Base-by-base conservation (phyloP, 495 filamentous ascomycete genomes). In the Aspergillus mulundensis region DNA sequence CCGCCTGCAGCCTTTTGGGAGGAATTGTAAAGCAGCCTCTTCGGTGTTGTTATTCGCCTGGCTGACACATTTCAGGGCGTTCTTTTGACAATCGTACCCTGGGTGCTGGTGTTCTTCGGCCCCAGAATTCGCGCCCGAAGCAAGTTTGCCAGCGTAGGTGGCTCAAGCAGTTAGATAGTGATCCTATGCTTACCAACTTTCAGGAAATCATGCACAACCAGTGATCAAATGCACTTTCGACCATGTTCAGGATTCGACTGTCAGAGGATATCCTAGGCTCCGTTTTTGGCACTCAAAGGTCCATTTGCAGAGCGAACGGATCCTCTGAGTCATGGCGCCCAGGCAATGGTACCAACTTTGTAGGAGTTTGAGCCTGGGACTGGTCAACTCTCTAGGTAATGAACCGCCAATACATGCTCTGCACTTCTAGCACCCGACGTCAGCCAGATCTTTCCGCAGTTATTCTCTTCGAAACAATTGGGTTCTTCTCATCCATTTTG, bases 51-150 rank as follows among this genome's bases (percentile, higher is more conserved):
- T 20, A 8, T 42, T 11, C 11, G 10, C 14, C 38, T 5, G n/a
- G 12, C 57, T 66, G 34, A 64, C 45, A 23, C 1, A n/a, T 23
- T 48, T n/a, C n/a, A 70, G 54, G 87, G 83, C 1, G 73, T 78
- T 10, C 47, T 82, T 15, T 64, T 95, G 58, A 89, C 86, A 5
- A 60, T 84, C 10, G 88, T 95, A 46, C 90, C 89, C 0, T 95
- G 88, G 88, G 81, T 88, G 19, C 67, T 95, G 59, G 82, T 89
- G 0, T 82, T 89, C 34, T 91, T 78, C 61, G 90, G 90, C 4
- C 83, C 84, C 39, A 81, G 62, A 70, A 91, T 95, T 49, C 74
- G 90, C 56, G 82, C 81, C 18, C 78, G 87, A 66, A 89, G 86
- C 61, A 83, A 83, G 56, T 87, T 93, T 75, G 89, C 90, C 1